Evolutionary conservation across 768 basidiomycete species (phyloP).

Genomic region (Cubamyces lactineus): DNA sequence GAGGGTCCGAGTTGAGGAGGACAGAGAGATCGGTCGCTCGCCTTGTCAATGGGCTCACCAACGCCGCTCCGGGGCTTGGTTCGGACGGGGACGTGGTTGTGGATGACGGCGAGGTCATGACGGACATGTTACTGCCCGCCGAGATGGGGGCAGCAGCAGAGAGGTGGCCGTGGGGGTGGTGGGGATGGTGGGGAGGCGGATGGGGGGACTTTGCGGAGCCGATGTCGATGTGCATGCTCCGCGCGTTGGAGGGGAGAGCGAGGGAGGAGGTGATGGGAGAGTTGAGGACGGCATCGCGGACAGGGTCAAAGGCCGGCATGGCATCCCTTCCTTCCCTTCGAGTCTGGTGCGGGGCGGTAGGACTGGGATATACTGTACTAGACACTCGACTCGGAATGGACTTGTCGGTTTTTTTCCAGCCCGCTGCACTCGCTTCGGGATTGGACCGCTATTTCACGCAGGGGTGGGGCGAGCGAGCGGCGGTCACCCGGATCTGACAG

Average conservation of each 20-base stretch:
- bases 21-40: constrained; percentile 79
- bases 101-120: constrained; percentile 24
- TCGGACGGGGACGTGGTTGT: constrained; percentile 31
- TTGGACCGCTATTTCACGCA: no score
- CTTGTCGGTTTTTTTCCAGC: no score
- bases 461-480: no score
- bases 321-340: constrained; percentile 6
- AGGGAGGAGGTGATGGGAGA: constrained; percentile 61
- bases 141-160: constrained; percentile 38
- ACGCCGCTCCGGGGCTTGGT: constrained; percentile 37
- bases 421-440: no score
- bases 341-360: no score
- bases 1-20: constrained; percentile 67
- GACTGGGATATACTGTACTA: no score
- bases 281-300: constrained; percentile 84
- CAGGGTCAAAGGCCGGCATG: constrained; percentile 84
- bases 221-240: constrained; percentile 30
- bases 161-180: constrained; percentile 33
- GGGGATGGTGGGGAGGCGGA: constrained; percentile 9
- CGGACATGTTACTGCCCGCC: constrained; percentile 12
- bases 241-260: constrained; percentile 36
- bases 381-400: no score
- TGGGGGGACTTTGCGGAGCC: constrained; percentile 8
- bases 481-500: no score
- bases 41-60: constrained; percentile 52